phyloP scores from a whole-genome alignment of 192 early-diverging fungal species.

The Gonapodya prolifera region DNA sequence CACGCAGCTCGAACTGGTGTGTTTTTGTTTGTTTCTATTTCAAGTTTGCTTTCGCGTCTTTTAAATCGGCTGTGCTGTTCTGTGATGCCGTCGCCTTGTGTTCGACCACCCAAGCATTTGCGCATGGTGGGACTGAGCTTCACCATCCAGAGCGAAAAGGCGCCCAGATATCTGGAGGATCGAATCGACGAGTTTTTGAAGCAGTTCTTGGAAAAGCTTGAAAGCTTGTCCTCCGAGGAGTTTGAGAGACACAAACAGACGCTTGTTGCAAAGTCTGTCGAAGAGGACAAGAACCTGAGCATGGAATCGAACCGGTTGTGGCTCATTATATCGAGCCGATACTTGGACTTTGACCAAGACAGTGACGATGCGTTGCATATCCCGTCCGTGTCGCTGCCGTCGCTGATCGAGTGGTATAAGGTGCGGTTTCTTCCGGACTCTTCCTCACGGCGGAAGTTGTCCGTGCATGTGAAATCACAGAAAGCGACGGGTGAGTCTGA shows the following conservation, averaged over 20 bases:
- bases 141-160: slow-evolving; percentile 75
- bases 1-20: too few relatives aligned
- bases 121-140: slow-evolving; percentile 65
- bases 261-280: not conserved
- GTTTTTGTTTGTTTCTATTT: too few relatives aligned
- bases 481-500: slow-evolving; percentile 24
- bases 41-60: too few relatives aligned
- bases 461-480: slow-evolving; percentile 48
- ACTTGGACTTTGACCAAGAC: slow-evolving; percentile 14
- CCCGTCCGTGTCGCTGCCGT: too few relatives aligned
- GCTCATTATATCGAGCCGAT: not conserved
- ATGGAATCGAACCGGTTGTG: not conserved
- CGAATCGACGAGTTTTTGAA: slow-evolving; percentile 67
- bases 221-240: not conserved
- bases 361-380: slow-evolving; percentile 51
- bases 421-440: slow-evolving; percentile 27
- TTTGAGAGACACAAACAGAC: slow-evolving; percentile 2
- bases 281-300: slow-evolving; percentile 4
- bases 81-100: not conserved
- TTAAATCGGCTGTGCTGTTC: too few relatives aligned
- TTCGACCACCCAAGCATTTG: slow-evolving; percentile 19
- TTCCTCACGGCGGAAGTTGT: slow-evolving; percentile 39
- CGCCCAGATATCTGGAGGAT: slow-evolving; percentile 64
- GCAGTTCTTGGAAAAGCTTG: slow-evolving; percentile 35
- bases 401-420: slow-evolving; percentile 49